Evolutionary conservation across 164 flowering plant genomes (phyloP).

Genomic region (Kingdonia uniflora): DNA sequence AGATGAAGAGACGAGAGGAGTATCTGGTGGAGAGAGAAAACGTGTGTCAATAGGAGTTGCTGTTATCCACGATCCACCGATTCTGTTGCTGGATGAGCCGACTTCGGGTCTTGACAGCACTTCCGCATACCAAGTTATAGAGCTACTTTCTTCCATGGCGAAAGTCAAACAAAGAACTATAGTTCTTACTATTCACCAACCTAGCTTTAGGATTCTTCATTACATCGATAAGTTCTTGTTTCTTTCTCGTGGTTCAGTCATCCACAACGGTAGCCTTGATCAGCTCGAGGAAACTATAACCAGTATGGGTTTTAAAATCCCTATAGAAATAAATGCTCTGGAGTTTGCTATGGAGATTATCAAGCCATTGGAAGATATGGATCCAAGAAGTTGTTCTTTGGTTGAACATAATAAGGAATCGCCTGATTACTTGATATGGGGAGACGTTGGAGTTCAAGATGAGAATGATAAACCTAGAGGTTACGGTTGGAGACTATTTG

Average conservation of each 20-base stretch:
- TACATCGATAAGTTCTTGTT: constrained; percentile 55
- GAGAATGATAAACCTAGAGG: not conserved
- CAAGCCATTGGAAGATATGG: constrained; percentile 28
- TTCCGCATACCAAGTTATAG: constrained; percentile 75
- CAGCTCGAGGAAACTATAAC: constrained; percentile 51
- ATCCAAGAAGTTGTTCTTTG: not conserved
- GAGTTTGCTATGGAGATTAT: constrained; percentile 87
- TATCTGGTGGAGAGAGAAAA: constrained; percentile 87
- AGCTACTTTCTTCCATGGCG: constrained; percentile 65
- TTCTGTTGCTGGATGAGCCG: constrained; percentile 82
- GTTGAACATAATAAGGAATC: constrained; percentile 7
- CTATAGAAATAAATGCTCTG: constrained; percentile 55
- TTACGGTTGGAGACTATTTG: constrained; percentile 21
- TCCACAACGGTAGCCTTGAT: constrained; percentile 55
- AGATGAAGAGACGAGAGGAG: constrained; percentile 72
- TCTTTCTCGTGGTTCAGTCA: constrained; percentile 63
- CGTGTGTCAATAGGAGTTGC: constrained; percentile 85
- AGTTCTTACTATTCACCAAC: constrained; percentile 81
- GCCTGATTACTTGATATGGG: constrained; percentile 20
- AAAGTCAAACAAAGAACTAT: constrained; percentile 45
- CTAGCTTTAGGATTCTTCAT: constrained; percentile 67
- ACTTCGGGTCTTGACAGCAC: constrained; percentile 90
- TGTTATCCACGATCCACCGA: constrained; percentile 72
- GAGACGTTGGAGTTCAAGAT: constrained; percentile 6
- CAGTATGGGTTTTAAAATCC: constrained; percentile 47